Evolutionary conservation across 371 early-diverging fungal genomes (phyloP).

Genomic region (Mortierella sp.): DNA sequence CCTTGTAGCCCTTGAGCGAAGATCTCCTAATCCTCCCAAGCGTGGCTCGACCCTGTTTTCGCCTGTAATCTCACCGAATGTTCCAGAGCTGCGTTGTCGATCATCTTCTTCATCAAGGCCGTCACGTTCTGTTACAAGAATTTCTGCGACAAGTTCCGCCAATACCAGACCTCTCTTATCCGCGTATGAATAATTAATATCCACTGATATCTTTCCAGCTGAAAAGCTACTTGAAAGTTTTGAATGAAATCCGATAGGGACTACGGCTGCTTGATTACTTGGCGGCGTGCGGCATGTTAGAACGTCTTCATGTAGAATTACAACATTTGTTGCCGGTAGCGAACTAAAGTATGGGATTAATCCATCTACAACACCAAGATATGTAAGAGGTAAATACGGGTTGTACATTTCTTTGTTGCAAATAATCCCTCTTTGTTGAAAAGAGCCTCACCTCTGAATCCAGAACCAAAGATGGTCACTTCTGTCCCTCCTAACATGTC

Average conservation of each 20-base stretch:
- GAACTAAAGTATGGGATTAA: conserved; percentile 44
- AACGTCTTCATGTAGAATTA: conserved; percentile 38
- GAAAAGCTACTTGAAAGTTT: conserved; percentile 12
- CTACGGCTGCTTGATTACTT: conserved; percentile 29
- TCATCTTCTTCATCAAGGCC: conserved; percentile 32
- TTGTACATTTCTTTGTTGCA: not conserved
- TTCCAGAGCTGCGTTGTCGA: conserved; percentile 6
- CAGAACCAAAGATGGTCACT: conserved; percentile 51
- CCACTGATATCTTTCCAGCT: conserved; percentile 11
- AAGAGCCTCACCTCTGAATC: conserved; percentile 40
- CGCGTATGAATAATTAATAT: conserved; percentile 41
- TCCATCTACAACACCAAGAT: conserved; percentile 16
- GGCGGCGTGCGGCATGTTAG: conserved; percentile 50
- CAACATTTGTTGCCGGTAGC: conserved; percentile 42
- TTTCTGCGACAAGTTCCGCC: conserved; percentile 53
- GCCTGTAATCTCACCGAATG: not conserved
- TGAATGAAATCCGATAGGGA: conserved; percentile 34
- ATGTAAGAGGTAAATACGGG: not conserved
- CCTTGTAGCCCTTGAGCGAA: conserved; percentile 48
- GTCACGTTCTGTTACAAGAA: conserved; percentile 43
- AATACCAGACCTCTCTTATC: conserved; percentile 46
- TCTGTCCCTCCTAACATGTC: conserved; percentile 57
- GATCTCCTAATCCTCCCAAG: conserved; percentile 46
- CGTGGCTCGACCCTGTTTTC: conserved; percentile 21
- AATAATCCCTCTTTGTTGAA: not conserved